phyloP scores from a whole-genome alignment of 108 stramenopile genomes.

The Nannochloropsis salina region DNA sequence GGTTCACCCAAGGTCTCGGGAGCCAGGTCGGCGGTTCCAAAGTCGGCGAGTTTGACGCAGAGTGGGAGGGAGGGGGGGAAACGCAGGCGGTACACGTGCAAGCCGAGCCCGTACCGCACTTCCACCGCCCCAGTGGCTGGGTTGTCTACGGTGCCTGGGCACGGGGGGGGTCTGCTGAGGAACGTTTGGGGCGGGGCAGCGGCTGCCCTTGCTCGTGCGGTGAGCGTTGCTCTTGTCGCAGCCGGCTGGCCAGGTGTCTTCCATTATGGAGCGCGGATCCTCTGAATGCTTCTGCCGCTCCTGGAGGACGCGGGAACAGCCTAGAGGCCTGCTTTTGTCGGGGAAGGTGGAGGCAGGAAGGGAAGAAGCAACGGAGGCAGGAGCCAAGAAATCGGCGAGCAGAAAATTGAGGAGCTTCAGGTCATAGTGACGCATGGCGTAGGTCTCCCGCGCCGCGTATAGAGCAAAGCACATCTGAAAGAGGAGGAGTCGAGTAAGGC shows the following conservation, averaged over 20 bases:
- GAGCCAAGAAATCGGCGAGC: constrained; percentile 46
- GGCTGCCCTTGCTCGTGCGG: too few relatives aligned
- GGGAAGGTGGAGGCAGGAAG: neutral
- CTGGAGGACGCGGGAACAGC: too few relatives aligned
- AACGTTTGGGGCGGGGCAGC: too few relatives aligned
- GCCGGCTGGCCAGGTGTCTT: too few relatives aligned
- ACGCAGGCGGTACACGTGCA: constrained; percentile 34
- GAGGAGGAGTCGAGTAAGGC: constrained; percentile 60
- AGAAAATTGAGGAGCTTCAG: constrained; percentile 96
- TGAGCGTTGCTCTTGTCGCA: too few relatives aligned
- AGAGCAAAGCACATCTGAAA: constrained; percentile 93
- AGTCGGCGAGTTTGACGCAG: constrained; percentile 91
- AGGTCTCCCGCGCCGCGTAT: constrained; percentile 68
- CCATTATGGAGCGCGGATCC: too few relatives aligned
- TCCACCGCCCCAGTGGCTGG: neutral
- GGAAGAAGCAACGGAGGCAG: constrained; percentile 17
- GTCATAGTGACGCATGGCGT: constrained; percentile 91
- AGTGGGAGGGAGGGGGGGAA: neutral
- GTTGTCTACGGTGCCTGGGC: too few relatives aligned
- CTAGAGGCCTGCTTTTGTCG: too few relatives aligned
- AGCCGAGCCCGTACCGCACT: constrained; percentile 73
- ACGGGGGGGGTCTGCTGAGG: too few relatives aligned
- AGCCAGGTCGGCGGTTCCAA: constrained; percentile 82
- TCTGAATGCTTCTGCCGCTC: too few relatives aligned
- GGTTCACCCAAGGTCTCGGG: constrained; percentile 67